Percentiles rank a stretch among this genome's conserved stretches.
Conservation (phyloP, 495 filamentous ascomycete species). For the Daldinia vernicosa region DNA sequence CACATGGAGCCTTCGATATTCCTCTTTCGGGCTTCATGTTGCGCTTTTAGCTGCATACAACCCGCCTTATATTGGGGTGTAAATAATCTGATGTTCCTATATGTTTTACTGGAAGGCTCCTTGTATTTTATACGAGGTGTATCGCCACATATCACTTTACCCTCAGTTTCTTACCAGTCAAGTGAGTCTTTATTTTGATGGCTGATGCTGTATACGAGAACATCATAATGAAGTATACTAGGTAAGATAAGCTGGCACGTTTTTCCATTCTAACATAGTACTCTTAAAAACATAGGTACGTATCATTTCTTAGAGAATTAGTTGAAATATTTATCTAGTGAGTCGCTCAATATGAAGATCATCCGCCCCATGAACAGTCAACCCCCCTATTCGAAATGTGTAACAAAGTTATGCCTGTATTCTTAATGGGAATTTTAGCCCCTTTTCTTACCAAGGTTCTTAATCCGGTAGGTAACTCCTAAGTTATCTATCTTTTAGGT, state of each 20-base stretch:
- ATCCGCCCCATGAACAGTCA: too few relatives aligned
- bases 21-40: slow-evolving; percentile 23
- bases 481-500: too few relatives aligned
- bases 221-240: not conserved
- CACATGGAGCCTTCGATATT: slow-evolving; percentile 1
- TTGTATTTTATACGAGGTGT: slow-evolving; percentile 18
- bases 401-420: too few relatives aligned
- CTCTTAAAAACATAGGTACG: too few relatives aligned
- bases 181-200: not conserved
- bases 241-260: not conserved
- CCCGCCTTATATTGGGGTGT: slow-evolving; percentile 6
- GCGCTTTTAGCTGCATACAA: slow-evolving; percentile 24
- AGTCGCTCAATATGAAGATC: too few relatives aligned
- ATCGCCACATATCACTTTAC: slow-evolving; percentile 1
- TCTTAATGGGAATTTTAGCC: too few relatives aligned
- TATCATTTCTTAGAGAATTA: too few relatives aligned
- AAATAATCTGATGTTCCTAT: slow-evolving; percentile 5
- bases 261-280: not conserved
- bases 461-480: too few relatives aligned
- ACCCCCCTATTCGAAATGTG: too few relatives aligned
- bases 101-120: not conserved
- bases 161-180: not conserved
- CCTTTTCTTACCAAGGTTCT: too few relatives aligned
- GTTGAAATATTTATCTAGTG: too few relatives aligned
- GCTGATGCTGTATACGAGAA: not conserved